phyloP scores from a whole-genome alignment of 768 basidiomycete genomes.

The Amanita rimosa region DNA sequence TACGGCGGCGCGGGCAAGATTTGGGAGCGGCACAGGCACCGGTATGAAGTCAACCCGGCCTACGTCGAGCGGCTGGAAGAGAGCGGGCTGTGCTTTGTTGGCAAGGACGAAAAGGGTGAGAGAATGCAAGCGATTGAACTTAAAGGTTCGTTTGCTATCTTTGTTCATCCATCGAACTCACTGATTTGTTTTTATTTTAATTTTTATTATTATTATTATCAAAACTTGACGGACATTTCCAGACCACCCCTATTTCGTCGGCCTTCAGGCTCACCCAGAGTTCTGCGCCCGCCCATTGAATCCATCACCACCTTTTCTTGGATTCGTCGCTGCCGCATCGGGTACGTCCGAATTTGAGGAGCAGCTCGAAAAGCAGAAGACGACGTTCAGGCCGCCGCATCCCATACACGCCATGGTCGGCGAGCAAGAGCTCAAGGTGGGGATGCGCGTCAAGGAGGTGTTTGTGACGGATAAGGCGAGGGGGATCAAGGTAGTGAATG shows the following conservation, averaged over 20 bases:
- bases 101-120: constrained; percentile 93
- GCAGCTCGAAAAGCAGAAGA: constrained; percentile 58
- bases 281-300: constrained; percentile 97
- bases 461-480: constrained; percentile 10
- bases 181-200: too few species aligned
- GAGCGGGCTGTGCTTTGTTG: constrained; percentile 57
- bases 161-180: background rate
- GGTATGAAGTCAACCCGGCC: constrained; percentile 90
- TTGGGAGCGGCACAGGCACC: constrained; percentile 95
- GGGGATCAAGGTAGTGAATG: background rate
- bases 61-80: constrained; percentile 62
- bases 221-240: too few species aligned
- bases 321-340: constrained; percentile 79
- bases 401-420: constrained; percentile 64
- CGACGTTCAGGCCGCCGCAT: constrained; percentile 61
- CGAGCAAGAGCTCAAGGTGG: constrained; percentile 42
- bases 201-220: too few species aligned
- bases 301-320: constrained; percentile 95
- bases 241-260: constrained; percentile 94
- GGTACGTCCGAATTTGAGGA: constrained; percentile 44
- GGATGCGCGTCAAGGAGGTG: constrained; percentile 10
- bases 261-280: constrained; percentile 94
- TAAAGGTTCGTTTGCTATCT: constrained; percentile 37
- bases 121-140: constrained; percentile 96
- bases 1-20: constrained; percentile 76